Base-by-base conservation (phyloP, 345 rosid species). In the Populus nigra region DNA sequence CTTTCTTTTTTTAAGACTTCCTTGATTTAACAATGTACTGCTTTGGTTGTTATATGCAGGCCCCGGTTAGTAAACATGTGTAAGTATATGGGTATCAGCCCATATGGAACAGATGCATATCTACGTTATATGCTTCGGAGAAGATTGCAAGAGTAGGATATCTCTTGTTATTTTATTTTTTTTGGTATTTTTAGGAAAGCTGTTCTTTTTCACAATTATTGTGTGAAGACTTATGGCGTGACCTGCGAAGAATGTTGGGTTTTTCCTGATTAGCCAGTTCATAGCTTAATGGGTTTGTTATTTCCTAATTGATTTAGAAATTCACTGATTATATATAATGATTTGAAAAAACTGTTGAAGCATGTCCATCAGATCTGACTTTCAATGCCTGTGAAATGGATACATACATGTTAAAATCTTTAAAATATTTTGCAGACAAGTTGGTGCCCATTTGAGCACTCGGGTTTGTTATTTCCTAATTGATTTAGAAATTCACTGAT, bases 11-110 rank as follows among this genome's bases (percentile, higher is more conserved):
- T 50, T 59, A 23, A 16, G n/a, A 22, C 45, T 5, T 33, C 36
- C 47, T 62, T 25, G 63, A 59, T 45, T 35, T 35, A 69, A 47
- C 29, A 15, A 39, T 33, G 27, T 18, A 16, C 13, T 22, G 12
- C 20, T 72, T 71, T 59, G 75, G 53, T 85, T 83, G 85, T 38
- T 74, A 73, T 73, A 20, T 84, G 76, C 90, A 94, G 98, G 90
- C 88, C 98, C 76, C 94, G 98, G 50, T 79, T 94, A 69, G 98
- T 94, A 82, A 94, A 89, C 84, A 94, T 94, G 98, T 94, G 98
- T 90, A 93, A 93, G 78, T 94, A 94, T 85, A 94, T 94, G 98
- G 98, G 98, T 83, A 89, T 93, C 80, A 91, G 90, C 74, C 98
- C 98, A 63, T 93, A 80, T 57, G 98, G 98, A 78, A 94, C 98